Evolutionary conservation across 2,329 filamentous ascomycete species (phyloP), one percentile per base, ranked within the genome.

Genomic region (Verticillium isaacii): DNA sequence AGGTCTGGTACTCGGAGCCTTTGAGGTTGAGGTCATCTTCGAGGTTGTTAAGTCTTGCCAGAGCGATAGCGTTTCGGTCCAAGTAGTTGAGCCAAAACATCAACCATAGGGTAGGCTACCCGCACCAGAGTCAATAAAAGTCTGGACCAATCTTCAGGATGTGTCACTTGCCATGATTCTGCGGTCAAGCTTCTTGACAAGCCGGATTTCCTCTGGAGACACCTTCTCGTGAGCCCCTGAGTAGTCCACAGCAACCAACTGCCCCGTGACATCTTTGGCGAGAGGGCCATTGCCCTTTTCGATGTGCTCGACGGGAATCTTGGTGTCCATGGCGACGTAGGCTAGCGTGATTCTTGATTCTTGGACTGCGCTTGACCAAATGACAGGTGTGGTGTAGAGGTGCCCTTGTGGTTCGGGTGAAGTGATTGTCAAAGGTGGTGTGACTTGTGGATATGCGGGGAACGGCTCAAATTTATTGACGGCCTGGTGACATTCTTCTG

Each of bases 1-100:
- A 65, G n/a, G 75, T 74, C 67, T 77, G 74, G 60, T 75, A 78
- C 54, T 78, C 61, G 55, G 69, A 66, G 5, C 69, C 67, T 56
- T 66, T 61, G 12, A 78, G 67, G 1, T 70, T 61, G 7, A 78
- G 62, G 54, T 77, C 74, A 32, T 69, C 67, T 25, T 76, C 74
- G 29, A 78, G 72, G 5, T 83, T 83, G 1, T 80, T 82, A 4
- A 87, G 70, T 66, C 80, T 78, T 3, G 82, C 84, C 32, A 77
- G 76, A 2, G 83, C 83, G 61, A 86, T 85, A 61, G 23, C 41
- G 17, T 85, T 86, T 54, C 81, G 34, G 14, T 36, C 34, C 34
- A 36, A 25, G 45, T 54, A 50, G 41, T 50, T 50, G 11, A 50
- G 17, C 41, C 17, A 23, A 15, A 23, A 50, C 36, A n/a, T 58